Base-by-base conservation (phyloP, 2,329 filamentous ascomycete genomes). In the Lachnellula subtilissima region DNA sequence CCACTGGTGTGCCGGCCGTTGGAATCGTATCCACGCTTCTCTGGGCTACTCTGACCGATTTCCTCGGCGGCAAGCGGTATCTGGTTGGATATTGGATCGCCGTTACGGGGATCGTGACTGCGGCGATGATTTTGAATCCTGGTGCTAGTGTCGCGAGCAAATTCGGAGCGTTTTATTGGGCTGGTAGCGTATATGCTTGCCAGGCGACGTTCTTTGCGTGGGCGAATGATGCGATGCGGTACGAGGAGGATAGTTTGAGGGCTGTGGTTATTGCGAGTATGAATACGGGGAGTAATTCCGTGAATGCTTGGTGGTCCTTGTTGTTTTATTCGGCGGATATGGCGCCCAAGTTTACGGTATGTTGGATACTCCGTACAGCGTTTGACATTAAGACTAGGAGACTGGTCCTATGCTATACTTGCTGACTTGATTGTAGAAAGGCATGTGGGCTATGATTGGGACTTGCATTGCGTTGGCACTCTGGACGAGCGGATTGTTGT, bases 191-290 rank as follows among this genome's bases (percentile, higher is more conserved):
- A 0, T 89, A 89, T 62, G 86, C 86, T 0, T 87, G 86, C 64
- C 86, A 90, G 69, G 85, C 87, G 0, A 87, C 83, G 0, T 89
- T 89, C 63, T 89, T 90, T 62, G 86, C 87, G 0, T 89, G 86
- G 86, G 86, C 84, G 22, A 89, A 90, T 62, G 86, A 89, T 64
- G 63, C 61, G 2, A 82, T 83, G 2, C 80, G 87, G 73, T 77
- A 83, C 7, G 79, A 80, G 54, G 81, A 88, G 63, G 81, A 87
- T 57, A 78, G 80, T 19, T 77, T 84, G 47, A 76, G 87, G 4
- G 83, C 79, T 2, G 78, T 89, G 1, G 86, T 89, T 0, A 79
- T 90, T 37, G 86, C 86, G 0, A 82, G 83, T 12, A 90, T 90
- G 87, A 89, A 89, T 57, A 72, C 85, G 63, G 82, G 82, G 1